Percentiles rank a stretch among this genome's conserved stretches.
Conservation (phyloP, 331 rosid genomes). For the Acacia pycnantha region DNA sequence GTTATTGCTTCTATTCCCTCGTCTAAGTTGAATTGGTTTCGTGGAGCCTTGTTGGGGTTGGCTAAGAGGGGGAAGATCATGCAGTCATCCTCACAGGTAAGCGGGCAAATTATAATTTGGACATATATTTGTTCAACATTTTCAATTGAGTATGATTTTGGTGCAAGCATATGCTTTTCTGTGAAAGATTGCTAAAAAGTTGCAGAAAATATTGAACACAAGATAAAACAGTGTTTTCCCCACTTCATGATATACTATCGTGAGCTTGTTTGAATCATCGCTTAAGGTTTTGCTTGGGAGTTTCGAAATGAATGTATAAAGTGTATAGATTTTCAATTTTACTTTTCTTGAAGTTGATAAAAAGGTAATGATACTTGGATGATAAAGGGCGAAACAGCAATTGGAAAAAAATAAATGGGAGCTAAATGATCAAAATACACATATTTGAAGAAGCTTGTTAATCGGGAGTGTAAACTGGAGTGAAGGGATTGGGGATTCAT, state of each 20-base stretch:
- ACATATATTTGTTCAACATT: neutral
- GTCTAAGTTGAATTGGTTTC: constrained; percentile 48
- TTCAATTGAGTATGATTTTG: neutral
- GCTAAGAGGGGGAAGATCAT: constrained; percentile 76
- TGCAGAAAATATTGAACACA: neutral
- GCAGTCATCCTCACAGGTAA: constrained; percentile 61
- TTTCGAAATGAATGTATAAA: neutral
- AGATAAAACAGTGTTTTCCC: neutral
- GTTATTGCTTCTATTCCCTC: constrained; percentile 60
- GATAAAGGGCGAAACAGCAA: too few relatives aligned
- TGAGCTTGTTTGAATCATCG: neutral
- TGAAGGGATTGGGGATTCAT: neutral
- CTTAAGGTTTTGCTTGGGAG: neutral
- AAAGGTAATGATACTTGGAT: neutral
- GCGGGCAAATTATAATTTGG: too few relatives aligned
- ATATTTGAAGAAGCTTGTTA: neutral
- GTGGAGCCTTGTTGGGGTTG: constrained; percentile 37
- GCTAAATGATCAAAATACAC: neutral
- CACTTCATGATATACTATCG: neutral
- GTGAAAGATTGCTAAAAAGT: neutral
- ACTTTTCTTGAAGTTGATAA: neutral
- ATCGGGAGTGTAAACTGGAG: neutral
- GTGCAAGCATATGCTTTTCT: neutral
- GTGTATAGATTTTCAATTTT: neutral
- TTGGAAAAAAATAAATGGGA: neutral